Evolutionary conservation across 108 stramenopile genomes (phyloP), one percentile per base, ranked within the genome.

Genomic region (Chaetoceros tenuissimus): DNA sequence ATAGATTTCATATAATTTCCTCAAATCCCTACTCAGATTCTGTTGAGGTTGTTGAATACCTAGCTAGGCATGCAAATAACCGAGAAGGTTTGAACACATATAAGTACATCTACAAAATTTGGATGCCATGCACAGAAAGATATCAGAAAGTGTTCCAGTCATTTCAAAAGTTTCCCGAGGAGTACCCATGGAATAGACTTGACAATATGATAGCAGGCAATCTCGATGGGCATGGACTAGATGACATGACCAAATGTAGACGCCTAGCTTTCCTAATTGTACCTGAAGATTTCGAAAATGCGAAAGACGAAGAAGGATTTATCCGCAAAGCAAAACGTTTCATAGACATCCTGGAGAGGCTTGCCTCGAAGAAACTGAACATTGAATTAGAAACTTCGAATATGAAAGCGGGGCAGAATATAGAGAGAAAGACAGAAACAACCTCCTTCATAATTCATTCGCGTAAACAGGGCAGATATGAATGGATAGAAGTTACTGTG

Each of bases 191-290:
- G 87, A 91, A 87, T 53, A 80, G 75, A 48, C 68, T 89, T 13
- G 93, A 94, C 69, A 76, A 82, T 65, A 63, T 94, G 0, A 79
- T 94, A 23, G 75, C 81, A 53, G 93, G 83, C 30, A 85, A 87
- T 57, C 63, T 71, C 21, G 73, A 83, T 28, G 68, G 71, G 48
- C n/a, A n/a, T n/a, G 61, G 55, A 17, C 60, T 89, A 29, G 48
- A 73, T 18, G 84, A 82, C 28, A 81, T 69, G 7, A 85, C 85
- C 83, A 47, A 82, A 23, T 82, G 78, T 49, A 70, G 85, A 17
- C 57, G 89, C 20, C 63, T 94, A 5, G 77, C 80, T 59, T 94
- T 87, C 65, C 81, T 73, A 7, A 61, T 94, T 17, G 71, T 94
- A 18, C 86, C 88, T 3, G 73, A 78, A 30, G 34, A 45, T n/a